A percentile compares a stretch with the other conserved stretches of the same genome.
These are phyloP conservation scores for Argentina anserina DNA, from an alignment of 306 rosid species.

Conservation along the genomic window DNA sequence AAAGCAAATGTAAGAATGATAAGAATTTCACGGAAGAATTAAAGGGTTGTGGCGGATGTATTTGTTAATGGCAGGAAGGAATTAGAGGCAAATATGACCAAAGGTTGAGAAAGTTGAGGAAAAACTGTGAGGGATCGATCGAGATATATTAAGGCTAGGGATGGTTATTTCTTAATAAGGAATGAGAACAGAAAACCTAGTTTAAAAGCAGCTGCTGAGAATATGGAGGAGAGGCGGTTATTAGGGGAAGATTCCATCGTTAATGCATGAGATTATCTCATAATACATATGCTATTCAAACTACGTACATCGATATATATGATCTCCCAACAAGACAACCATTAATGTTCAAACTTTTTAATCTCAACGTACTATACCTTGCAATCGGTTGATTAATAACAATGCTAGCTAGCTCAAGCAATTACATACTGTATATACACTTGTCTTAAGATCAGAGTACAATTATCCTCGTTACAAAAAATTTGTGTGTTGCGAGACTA, in stretches of 20 bases:
- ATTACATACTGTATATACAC: too few species aligned
- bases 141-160: not conserved
- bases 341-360: not conserved
- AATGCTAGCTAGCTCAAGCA: too few species aligned
- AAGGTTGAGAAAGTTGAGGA: slow-evolving; percentile 1
- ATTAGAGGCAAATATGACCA: slow-evolving; percentile 10
- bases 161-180: not conserved
- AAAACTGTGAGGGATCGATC: not conserved
- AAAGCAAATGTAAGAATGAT: not conserved
- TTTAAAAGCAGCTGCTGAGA: not conserved
- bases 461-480: too few species aligned
- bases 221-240: not conserved
- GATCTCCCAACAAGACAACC: not conserved
- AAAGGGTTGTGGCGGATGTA: not conserved
- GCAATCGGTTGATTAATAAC: too few species aligned
- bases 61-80: not conserved
- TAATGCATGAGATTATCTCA: not conserved
- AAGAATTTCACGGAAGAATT: not conserved
- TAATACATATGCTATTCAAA: not conserved
- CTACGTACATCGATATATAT: not conserved
- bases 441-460: too few species aligned
- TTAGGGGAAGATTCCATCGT: not conserved
- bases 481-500: too few species aligned
- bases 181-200: not conserved
- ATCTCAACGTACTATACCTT: not conserved